Conservation (phyloP, 2,329 filamentous ascomycete genomes). For the Trichoderma asperellum region DNA sequence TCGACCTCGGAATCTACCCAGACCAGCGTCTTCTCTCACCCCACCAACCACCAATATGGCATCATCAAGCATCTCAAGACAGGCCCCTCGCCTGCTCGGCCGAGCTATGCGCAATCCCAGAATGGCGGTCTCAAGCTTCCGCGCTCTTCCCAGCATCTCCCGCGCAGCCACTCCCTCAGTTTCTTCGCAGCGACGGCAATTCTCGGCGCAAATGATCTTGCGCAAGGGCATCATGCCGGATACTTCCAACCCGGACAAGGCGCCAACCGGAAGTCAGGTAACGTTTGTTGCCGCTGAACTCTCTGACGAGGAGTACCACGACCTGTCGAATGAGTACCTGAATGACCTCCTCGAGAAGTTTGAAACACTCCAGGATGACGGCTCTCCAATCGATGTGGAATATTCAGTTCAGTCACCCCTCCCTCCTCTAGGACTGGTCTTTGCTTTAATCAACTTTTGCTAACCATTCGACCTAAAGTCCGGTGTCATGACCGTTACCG, state of each 20-base stretch:
- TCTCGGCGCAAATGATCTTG: conserved; percentile 39
- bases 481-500: conserved; percentile 79
- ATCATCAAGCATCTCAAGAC: conserved; percentile 39
- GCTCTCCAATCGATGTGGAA: conserved; percentile 82
- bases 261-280: conserved; percentile 43
- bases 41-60: not conserved
- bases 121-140: conserved; percentile 34
- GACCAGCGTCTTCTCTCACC: not conserved
- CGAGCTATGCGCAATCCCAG: conserved; percentile 40
- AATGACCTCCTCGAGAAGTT: conserved; percentile 59
- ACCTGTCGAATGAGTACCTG: conserved; percentile 76
- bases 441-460: not conserved
- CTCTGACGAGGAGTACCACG: conserved; percentile 72
- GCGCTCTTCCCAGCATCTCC: conserved; percentile 29
- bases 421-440: not conserved
- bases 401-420: conserved; percentile 68
- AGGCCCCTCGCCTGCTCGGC: conserved; percentile 45
- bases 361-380: conserved; percentile 74
- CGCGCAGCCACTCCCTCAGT: conserved; percentile 2
- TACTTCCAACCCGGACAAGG: conserved; percentile 56
- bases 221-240: conserved; percentile 63
- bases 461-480: conserved; percentile 57
- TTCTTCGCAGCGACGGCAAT: conserved; percentile 34
- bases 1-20: not conserved
- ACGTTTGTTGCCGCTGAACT: conserved; percentile 63